Base-by-base conservation (phyloP, 2,329 filamentous ascomycete genomes). In the Torrubiellomyces zombiae region DNA sequence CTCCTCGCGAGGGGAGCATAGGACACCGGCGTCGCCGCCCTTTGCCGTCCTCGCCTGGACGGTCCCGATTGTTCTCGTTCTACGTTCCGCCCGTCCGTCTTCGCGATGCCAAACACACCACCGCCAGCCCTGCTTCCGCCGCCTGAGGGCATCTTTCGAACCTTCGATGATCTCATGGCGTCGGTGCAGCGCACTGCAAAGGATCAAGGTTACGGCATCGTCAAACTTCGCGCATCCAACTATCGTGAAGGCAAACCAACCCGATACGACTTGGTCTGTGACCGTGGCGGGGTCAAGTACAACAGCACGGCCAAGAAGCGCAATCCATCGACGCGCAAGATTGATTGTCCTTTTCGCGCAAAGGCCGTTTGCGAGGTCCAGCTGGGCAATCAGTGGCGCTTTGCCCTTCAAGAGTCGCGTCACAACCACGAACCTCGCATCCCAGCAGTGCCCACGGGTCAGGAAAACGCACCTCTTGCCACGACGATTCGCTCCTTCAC, bases 301-400 rank as follows among this genome's bases (percentile, higher is more conserved):
- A 68, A 55, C 50, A 71, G 66, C 46, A 72, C 67, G 2, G 67
- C 67, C 6, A 71, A 71, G 55, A 72, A 71, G 51, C 61, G 67
- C 28, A 71, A 68, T 36, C 67, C 67, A 2, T 69, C 63, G 27
- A 72, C 67, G 21, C 64, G 67, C 41, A 72, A 72, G 47, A 64
- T 72, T 28, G 67, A 72, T 42, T 72, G 67, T 28, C 67, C 67
- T 8, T 72, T 67, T 51, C 62, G 65, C 26, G 67, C 67, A 28
- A 72, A 72, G 49, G 67, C 67, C 14, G 67, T 72, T 13, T 72
- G 67, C 33, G 67, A 72, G 39, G 67, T 72, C 6, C 65, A 69
- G 42, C 51, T 72, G 8, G 60, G 60, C 20, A 68, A 71, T 32
- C 66, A 70, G 44, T 72, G 67, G 67, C 63, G 67, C n/a, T 72